Conservation (phyloP, 176 grass and related monocot species). For the bread wheat (Triticum aestivum) region IWGSC_CS_RefSeq_v2.1 NC_057800.1:663790257-663790756, state of each 20-base stretch:
- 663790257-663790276: conserved; percentile 83
- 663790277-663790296: conserved; percentile 80
- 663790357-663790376: background rate
- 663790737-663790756: background rate
- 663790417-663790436: background rate
- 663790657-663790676: background rate
- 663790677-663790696: background rate
- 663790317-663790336: conserved; percentile 36
- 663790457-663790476: background rate
- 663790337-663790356: background rate
- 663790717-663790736: background rate
- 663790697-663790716: background rate
- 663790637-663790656: background rate
- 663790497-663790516: background rate
- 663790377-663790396: background rate
- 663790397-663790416: background rate
- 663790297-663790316: conserved; percentile 72
- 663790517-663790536: background rate
- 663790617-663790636: background rate
- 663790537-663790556: background rate
- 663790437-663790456: background rate
- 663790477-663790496: conserved; percentile 1
- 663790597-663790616: background rate
- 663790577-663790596: background rate
- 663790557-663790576: background rate